A percentile compares a stretch with the other conserved stretches of the same genome.
Conservation (phyloP, 2,329 filamentous ascomycete genomes). For the Pseudogymnoascus sp. region DNA sequence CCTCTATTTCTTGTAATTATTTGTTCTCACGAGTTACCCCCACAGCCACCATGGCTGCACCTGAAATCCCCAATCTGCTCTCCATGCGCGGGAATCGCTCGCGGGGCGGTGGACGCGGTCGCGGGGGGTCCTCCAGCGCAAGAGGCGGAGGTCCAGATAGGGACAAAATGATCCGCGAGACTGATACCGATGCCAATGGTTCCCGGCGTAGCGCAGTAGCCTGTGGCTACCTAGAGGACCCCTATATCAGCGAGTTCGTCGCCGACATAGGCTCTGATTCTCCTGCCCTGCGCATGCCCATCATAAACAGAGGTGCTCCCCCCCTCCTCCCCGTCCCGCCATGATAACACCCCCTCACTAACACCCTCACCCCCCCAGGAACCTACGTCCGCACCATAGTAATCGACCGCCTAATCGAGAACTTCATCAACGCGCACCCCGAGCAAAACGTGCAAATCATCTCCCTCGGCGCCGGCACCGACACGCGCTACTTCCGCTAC, state of each 20-base stretch:
- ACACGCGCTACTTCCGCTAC: slow-evolving; percentile 72
- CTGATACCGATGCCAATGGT: slow-evolving; percentile 83
- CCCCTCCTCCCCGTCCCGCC: neutral
- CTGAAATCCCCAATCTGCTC: slow-evolving; percentile 68
- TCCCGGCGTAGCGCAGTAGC: slow-evolving; percentile 84
- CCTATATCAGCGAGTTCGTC: slow-evolving; percentile 66
- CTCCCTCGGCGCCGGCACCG: slow-evolving; percentile 87
- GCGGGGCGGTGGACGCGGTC: slow-evolving; percentile 34
- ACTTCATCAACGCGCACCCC: slow-evolving; percentile 50
- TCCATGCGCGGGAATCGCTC: slow-evolving; percentile 44
- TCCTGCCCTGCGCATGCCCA: slow-evolving; percentile 62
- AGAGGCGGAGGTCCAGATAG: slow-evolving; percentile 31
- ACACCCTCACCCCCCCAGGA: slow-evolving; percentile 41
- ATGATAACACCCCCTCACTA: slow-evolving; percentile 11
- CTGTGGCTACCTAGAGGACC: slow-evolving; percentile 75
- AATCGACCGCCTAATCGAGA: slow-evolving; percentile 67
- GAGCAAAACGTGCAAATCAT: slow-evolving; percentile 62
- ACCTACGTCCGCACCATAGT: slow-evolving; percentile 87
- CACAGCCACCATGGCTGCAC: neutral
- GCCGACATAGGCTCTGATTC: slow-evolving; percentile 36
- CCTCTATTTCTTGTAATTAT: neutral
- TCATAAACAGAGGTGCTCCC: slow-evolving; percentile 80
- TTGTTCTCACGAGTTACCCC: neutral
- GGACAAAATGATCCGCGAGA: slow-evolving; percentile 75
- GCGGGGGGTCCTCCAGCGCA: slow-evolving; percentile 15